phyloP scores from a whole-genome alignment of 176 grass and related monocot species.

The Guadua angustifolia region DNA sequence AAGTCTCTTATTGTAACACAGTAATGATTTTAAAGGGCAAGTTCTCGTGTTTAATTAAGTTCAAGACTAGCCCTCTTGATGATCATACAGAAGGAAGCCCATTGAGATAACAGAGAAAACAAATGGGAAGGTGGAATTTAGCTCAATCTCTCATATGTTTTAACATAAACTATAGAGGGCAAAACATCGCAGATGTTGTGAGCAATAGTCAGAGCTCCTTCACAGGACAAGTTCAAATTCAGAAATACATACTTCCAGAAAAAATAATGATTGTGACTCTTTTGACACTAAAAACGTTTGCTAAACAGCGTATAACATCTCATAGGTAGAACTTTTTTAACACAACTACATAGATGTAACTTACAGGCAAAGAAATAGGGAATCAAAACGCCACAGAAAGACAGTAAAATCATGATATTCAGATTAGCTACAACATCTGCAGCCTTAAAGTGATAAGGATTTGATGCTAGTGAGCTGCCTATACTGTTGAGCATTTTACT shows the following conservation, averaged over 20 bases:
- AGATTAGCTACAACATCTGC: constrained; percentile 23
- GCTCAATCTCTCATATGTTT: neutral
- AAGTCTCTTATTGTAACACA: neutral
- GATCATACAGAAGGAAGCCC: constrained; percentile 31
- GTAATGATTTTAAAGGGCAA: neutral
- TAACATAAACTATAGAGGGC: constrained; percentile 12
- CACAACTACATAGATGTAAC: constrained; percentile 13
- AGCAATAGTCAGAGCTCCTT: constrained; percentile 25
- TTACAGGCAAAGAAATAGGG: constrained; percentile 6
- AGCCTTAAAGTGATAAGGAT: constrained; percentile 4
- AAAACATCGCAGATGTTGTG: constrained; percentile 1
- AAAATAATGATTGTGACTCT: neutral
- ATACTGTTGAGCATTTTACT: constrained; percentile 20
- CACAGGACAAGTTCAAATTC: constrained; percentile 4
- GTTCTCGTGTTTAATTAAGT: neutral
- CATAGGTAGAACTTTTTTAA: neutral
- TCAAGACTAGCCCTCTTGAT: constrained; percentile 18
- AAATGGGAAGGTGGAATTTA: constrained; percentile 13
- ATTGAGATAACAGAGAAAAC: constrained; percentile 1
- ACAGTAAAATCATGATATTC: constrained; percentile 32
- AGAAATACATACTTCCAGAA: constrained; percentile 9
- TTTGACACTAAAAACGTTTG: neutral
- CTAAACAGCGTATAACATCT: neutral
- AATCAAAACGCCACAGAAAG: constrained; percentile 6
- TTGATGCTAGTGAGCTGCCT: constrained; percentile 7